Evolutionary conservation across 352 stramenopile species (phyloP).

Genomic region (Phytophthora tubulina): DNA sequence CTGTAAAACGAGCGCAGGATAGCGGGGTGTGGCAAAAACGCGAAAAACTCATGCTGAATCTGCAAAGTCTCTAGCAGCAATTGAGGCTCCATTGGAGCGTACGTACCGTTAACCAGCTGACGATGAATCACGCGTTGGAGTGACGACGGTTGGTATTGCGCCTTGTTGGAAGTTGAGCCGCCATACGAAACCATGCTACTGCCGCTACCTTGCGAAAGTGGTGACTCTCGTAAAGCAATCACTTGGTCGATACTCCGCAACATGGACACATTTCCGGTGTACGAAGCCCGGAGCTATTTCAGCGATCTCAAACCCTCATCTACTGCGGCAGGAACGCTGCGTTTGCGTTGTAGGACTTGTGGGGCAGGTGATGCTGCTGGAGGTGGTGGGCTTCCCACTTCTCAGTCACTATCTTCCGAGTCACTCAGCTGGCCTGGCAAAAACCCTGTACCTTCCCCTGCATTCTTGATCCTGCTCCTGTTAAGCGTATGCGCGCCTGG

Average conservation of each 20-base stretch:
- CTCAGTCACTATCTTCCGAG: slow-evolving; percentile 9
- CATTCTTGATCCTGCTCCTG: background rate
- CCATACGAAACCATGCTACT: background rate
- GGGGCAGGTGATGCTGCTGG: background rate
- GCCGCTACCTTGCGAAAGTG: background rate
- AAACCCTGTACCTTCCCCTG: background rate
- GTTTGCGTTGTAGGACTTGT: background rate
- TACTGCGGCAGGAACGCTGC: background rate
- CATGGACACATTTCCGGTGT: background rate
- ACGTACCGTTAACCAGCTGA: slow-evolving; percentile 7
- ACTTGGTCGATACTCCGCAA: slow-evolving; percentile 6
- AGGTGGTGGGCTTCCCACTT: background rate
- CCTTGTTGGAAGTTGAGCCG: background rate
- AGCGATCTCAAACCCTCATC: background rate
- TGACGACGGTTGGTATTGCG: slow-evolving; percentile 1
- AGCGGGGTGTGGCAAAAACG: slow-evolving; percentile 23
- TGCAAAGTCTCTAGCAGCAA: slow-evolving; percentile 22
- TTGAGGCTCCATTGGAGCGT: background rate
- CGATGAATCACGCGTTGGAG: slow-evolving; percentile 6
- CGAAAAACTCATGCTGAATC: slow-evolving; percentile 20
- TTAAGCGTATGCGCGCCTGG: background rate
- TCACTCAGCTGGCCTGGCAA: slow-evolving; percentile 4
- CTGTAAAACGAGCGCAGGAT: slow-evolving; percentile 12
- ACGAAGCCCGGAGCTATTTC: slow-evolving; percentile 3
- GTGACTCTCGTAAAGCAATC: slow-evolving; percentile 2